Evolutionary conservation across 345 rosid genomes (phyloP), one percentile per base, ranked within the genome.

Genomic region (Anacardium occidentale): DNA sequence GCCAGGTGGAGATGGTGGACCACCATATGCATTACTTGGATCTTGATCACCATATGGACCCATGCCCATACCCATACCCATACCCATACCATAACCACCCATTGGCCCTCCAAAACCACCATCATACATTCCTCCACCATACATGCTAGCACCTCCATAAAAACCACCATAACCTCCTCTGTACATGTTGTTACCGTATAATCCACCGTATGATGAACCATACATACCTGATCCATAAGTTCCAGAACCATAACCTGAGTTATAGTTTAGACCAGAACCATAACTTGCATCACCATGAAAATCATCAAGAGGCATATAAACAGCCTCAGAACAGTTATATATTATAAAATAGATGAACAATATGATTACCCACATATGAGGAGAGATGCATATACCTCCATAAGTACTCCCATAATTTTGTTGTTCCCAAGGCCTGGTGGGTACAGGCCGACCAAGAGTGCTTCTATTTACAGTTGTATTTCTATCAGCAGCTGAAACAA

Each of bases 41-140:
- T 90, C 98, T 84, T 91, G 98, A 77, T 79, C 91, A 69, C 96
- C 98, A 72, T 86, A 86, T 44, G 91, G 96, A 37, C 64, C 64
- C 91, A 83, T 89, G 53, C 98, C n/a, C n/a, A n/a, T n/a, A n/a
- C n/a, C n/a, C n/a, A n/a, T n/a, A n/a, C n/a, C n/a, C n/a, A n/a
- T n/a, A n/a, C n/a, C 97, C 91, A 79, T 84, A 42, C 98, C 99
- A 81, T 81, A 90, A 74, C 94, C 93, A 79, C 99, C 97, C 97
- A 94, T 89, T 11, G 81, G 77, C 56, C 94, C 94, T 77, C 98
- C 96, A 59, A 78, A 13, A 69, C 97, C 82, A 71, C 90, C 66
- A 58, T 72, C 68, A 26, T 81, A 77, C 89, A 73, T 69, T 48
- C 84, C 84, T 24, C 81, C 83, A 57, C 88, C 88, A 69, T 85